Percentiles rank a stretch among this genome's conserved stretches.
These are phyloP conservation scores for Rusavskia elegans DNA, from an alignment of 495 filamentous ascomycete genomes.

Conservation along the genomic window DNA sequence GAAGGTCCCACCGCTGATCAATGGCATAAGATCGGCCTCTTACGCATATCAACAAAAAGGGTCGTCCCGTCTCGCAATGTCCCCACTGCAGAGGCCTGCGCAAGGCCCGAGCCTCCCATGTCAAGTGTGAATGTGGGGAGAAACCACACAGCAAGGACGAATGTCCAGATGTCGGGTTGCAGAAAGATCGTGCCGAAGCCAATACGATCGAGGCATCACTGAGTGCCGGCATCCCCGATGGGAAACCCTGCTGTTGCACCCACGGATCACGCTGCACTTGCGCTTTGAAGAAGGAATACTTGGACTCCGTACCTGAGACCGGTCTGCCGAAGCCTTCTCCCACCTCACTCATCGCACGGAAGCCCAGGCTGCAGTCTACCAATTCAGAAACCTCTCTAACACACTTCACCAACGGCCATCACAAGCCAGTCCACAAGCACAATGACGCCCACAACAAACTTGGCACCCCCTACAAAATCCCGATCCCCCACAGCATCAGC, in stretches of 20 bases:
- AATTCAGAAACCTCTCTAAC: conserved; percentile 74
- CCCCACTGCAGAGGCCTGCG: conserved; percentile 90
- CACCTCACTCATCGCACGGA: conserved; percentile 31
- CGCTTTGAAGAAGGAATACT: conserved; percentile 77
- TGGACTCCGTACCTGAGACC: conserved; percentile 59
- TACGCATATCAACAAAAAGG: conserved; percentile 95
- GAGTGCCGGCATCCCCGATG: conserved; percentile 43
- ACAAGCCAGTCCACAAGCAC: conserved; percentile 82
- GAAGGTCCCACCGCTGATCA: conserved; percentile 8
- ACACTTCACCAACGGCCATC: conserved; percentile 83
- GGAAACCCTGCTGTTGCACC: conserved; percentile 62
- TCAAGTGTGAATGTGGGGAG: conserved; percentile 95
- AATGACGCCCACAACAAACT: conserved; percentile 72
- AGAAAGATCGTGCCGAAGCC: conserved; percentile 34
- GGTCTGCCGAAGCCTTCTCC: conserved; percentile 31
- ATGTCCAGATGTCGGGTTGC: conserved; percentile 36
- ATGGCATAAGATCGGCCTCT: conserved; percentile 62
- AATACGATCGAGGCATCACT: conserved; percentile 23
- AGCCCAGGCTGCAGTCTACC: conserved; percentile 62
- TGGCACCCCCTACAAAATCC: conserved; percentile 67
- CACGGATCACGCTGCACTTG: conserved; percentile 88
- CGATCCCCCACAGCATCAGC: conserved; percentile 55
- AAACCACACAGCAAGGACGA: conserved; percentile 52
- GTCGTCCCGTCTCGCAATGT: conserved; percentile 96
- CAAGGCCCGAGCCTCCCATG: conserved; percentile 90